Base-by-base conservation (phyloP, 228 moss, liverwort and hornwort genomes). In the Sphagnum fallax region DNA sequence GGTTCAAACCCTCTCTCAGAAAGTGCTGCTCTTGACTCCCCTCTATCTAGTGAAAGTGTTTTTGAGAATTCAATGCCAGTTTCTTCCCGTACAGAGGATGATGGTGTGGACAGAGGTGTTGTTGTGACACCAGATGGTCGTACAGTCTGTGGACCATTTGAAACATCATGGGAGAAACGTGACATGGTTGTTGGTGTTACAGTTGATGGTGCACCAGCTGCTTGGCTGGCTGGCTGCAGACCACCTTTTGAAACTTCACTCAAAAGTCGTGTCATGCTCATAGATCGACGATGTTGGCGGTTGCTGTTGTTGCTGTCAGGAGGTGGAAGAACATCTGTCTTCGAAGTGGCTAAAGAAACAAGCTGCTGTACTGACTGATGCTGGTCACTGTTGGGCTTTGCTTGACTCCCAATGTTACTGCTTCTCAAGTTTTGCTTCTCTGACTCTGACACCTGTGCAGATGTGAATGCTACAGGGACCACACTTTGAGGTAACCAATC, bases 401-500 rank as follows among this genome's bases (percentile, higher is more conserved):
- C 50, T 76, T 81, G 88, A 68, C 32, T 32, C 32, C 32, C 32
- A 32, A 48, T 71, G 67, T 80, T 89, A 73, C 78, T 65, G 70
- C 76, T 79, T 50, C 86, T 91, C 12, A 66, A 51, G 79, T 50
- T 80, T 79, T 71, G 87, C 71, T 80, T 90, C 55, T 89, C 91
- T 62, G 65, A 80, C 62, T 81, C 81, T 67, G 82, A 68, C 59
- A 50, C 64, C 72, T 77, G 85, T 60, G 83, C 63, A 51, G 90
- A 72, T 60, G 83, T 79, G 73, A 90, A 96, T 16, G 83, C 64
- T 64, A 96, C 75, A 52, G 96, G 96, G 52, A 91, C 1, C 47
- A 49, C 72, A 67, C 82, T 89, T 75, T 88, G 82, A 16, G 86
- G 77, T 48, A 93, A 51, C 93, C 93, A 96, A 72, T 96, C 85